Conservation (phyloP, 345 rosid species). For the Camelina sativa region DNA sequence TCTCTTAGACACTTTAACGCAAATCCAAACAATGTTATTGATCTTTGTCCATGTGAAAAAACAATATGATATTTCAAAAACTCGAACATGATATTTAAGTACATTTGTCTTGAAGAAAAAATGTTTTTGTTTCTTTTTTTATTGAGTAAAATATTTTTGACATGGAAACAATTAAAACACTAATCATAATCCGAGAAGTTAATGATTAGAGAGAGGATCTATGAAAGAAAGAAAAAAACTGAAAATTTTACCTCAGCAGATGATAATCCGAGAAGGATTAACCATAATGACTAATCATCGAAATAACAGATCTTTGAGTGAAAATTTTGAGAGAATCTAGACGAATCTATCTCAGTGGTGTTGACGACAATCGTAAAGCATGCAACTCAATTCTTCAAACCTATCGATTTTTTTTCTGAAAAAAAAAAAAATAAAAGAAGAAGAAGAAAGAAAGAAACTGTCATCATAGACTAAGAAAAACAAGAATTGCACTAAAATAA, state of each 20-base stretch:
- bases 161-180: conserved; percentile 6
- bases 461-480: not conserved
- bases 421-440: not conserved
- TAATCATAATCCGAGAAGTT: no score
- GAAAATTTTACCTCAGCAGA: not conserved
- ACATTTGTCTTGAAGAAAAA: conserved; percentile 1
- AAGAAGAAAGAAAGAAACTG: not conserved
- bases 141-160: not conserved
- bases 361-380: conserved; percentile 8
- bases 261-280: not conserved
- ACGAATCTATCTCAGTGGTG: not conserved
- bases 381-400: conserved; percentile 13
- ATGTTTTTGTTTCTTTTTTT: not conserved
- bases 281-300: not conserved
- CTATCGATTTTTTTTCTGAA: not conserved
- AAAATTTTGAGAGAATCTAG: not conserved
- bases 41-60: not conserved
- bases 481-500: no score
- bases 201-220: not conserved
- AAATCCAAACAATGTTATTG: conserved; percentile 13
- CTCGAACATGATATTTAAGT: not conserved
- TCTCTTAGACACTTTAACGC: not conserved
- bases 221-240: not conserved
- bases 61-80: not conserved
- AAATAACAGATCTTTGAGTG: not conserved